Conservation (phyloP, 2,329 filamentous ascomycete genomes). For the Furcasterigmium sp. region DNA sequence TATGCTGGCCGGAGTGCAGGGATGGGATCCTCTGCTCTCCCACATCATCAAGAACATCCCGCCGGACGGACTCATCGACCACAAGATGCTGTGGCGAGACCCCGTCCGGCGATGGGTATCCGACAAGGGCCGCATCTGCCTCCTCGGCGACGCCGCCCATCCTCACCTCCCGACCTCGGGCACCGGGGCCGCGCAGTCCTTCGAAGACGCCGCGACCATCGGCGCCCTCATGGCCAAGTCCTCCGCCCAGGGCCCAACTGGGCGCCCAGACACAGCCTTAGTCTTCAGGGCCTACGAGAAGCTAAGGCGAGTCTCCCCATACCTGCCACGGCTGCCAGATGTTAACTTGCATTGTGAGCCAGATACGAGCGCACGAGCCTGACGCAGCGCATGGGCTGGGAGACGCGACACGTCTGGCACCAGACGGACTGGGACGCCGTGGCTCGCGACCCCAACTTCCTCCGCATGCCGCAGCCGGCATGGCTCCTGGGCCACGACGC, state of each 20-base stretch:
- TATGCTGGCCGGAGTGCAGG: conserved; percentile 10
- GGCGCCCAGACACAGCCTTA: not conserved
- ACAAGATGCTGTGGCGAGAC: conserved; percentile 19
- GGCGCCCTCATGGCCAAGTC: conserved; percentile 13
- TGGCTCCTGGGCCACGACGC: not conserved
- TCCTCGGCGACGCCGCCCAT: conserved; percentile 36
- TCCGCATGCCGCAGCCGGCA: not conserved
- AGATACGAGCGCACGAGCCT: not conserved
- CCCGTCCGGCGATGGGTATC: conserved; percentile 21
- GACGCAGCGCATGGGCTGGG: not conserved
- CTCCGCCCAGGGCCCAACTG: not conserved
- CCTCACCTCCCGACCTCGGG: conserved; percentile 33
- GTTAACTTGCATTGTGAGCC: not conserved
- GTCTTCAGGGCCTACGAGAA: not conserved
- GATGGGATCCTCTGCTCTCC: conserved; percentile 33
- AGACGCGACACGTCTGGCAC: not conserved
- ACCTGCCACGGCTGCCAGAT: not conserved
- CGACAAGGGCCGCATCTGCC: conserved; percentile 22
- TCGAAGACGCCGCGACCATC: conserved; percentile 35
- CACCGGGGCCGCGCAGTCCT: conserved; percentile 32
- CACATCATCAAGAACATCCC: conserved; percentile 28
- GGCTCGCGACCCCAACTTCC: not conserved
- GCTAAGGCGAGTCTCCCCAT: not conserved
- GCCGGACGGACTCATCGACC: conserved; percentile 14
- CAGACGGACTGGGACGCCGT: not conserved